These are phyloP conservation scores for Phytophthora foliorum DNA, from an alignment of 352 stramenopile species.

Conservation along the genomic window DNA sequence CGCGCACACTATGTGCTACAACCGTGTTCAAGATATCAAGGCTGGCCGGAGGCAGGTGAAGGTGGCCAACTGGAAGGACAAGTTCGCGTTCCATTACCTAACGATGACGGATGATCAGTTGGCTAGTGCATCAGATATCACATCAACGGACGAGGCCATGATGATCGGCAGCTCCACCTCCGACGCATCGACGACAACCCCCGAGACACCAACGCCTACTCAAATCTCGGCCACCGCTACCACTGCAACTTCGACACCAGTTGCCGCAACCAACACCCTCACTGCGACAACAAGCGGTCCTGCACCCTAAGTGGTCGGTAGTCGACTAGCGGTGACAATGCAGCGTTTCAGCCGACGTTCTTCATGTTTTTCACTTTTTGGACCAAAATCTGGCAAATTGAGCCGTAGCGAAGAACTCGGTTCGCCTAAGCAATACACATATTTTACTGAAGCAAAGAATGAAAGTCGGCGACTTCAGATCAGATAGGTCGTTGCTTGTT, in stretches of 20 bases:
- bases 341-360: background rate
- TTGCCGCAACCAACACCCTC: background rate
- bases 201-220: background rate
- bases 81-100: slow-evolving; percentile 39
- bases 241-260: background rate
- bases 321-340: background rate
- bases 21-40: slow-evolving; percentile 37
- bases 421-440: slow-evolving; percentile 1
- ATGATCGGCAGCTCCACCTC: slow-evolving; percentile 16
- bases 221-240: background rate
- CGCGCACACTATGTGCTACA: slow-evolving; percentile 49
- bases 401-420: slow-evolving; percentile 2
- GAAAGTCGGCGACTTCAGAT: too few relatives aligned
- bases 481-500: too few relatives aligned
- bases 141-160: slow-evolving; percentile 18
- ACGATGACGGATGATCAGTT: slow-evolving; percentile 35
- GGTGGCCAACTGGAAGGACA: slow-evolving; percentile 25
- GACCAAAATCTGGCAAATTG: background rate
- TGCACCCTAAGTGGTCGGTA: background rate
- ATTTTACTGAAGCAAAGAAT: background rate
- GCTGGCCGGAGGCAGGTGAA: slow-evolving; percentile 22
- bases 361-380: slow-evolving; percentile 8
- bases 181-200: background rate
- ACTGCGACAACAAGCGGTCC: background rate
- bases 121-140: slow-evolving; percentile 33